A percentile compares a stretch with the other conserved stretches of the same genome.
These are phyloP conservation scores for Candida maltosa DNA, from an alignment of 805 yeast genomes.

Conservation along the genomic window DNA sequence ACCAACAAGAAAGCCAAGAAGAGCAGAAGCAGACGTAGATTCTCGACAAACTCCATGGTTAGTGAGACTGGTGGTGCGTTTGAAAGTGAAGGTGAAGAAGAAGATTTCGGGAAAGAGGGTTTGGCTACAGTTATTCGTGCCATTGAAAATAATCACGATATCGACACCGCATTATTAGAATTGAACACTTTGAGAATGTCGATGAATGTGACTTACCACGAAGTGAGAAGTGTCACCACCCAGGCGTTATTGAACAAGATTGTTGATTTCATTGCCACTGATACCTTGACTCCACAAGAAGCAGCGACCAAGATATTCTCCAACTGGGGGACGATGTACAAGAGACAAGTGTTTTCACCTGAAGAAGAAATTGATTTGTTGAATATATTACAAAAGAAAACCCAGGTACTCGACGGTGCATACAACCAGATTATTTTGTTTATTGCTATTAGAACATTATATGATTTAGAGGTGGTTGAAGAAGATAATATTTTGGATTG, in stretches of 20 bases:
- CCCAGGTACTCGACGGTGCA: conserved; percentile 32
- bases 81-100: conserved; percentile 48
- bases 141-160: conserved; percentile 84
- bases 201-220: conserved; percentile 92
- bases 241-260: conserved; percentile 69
- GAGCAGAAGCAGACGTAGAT: conserved; percentile 31
- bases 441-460: conserved; percentile 55
- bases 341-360: conserved; percentile 78
- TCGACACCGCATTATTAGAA: conserved; percentile 90
- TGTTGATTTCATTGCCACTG: conserved; percentile 71
- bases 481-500: conserved; percentile 78
- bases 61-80: conserved; percentile 45
- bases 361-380: conserved; percentile 78
- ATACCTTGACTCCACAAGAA: conserved; percentile 69
- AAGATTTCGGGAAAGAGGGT: conserved; percentile 87
- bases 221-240: conserved; percentile 80
- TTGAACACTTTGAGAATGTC: conserved; percentile 95
- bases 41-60: conserved; percentile 33
- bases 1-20: conserved; percentile 42
- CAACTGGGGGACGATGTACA: conserved; percentile 79
- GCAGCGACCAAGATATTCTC: conserved; percentile 75
- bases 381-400: conserved; percentile 45
- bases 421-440: conserved; percentile 49
- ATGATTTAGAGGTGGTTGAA: conserved; percentile 77
- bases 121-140: conserved; percentile 90